These are phyloP conservation scores for Camelina laxa DNA, from an alignment of 345 rosid genomes.

Conservation along the genomic window DNA sequence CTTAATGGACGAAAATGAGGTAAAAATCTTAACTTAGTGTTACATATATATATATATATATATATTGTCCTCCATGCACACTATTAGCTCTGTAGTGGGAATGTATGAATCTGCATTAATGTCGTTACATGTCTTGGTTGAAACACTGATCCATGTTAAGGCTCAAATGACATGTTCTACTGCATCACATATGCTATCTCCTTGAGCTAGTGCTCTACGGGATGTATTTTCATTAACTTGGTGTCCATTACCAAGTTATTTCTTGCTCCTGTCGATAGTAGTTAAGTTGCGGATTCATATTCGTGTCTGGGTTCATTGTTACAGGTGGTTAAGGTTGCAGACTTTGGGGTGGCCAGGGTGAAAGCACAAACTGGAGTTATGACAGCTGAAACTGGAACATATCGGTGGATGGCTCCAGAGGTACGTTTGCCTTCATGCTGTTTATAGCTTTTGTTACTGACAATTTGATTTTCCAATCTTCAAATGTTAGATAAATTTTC, in stretches of 20 bases:
- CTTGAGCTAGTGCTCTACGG: not conserved
- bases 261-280: not conserved
- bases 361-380: slow-evolving; percentile 93
- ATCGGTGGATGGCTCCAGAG: slow-evolving; percentile 99
- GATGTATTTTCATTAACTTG: not conserved
- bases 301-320: slow-evolving; percentile 19
- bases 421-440: slow-evolving; percentile 42
- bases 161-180: slow-evolving; percentile 2
- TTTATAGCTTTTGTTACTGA: not conserved
- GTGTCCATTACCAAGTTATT: not conserved
- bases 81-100: slow-evolving; percentile 22
- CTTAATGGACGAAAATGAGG: slow-evolving; percentile 98
- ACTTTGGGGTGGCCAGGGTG: slow-evolving; percentile 98
- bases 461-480: not conserved
- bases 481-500: not conserved
- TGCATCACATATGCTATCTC: slow-evolving; percentile 15
- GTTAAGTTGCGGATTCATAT: slow-evolving; percentile 3
- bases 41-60: not conserved
- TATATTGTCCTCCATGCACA: not conserved
- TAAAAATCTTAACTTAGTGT: slow-evolving; percentile 43
- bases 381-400: slow-evolving; percentile 99
- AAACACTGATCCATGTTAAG: slow-evolving; percentile 11
- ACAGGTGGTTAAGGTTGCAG: slow-evolving; percentile 97
- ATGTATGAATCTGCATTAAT: not conserved
- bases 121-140: not conserved